phyloP scores from a whole-genome alignment of 345 rosid genomes.

The Geranium rotundifolium region DNA sequence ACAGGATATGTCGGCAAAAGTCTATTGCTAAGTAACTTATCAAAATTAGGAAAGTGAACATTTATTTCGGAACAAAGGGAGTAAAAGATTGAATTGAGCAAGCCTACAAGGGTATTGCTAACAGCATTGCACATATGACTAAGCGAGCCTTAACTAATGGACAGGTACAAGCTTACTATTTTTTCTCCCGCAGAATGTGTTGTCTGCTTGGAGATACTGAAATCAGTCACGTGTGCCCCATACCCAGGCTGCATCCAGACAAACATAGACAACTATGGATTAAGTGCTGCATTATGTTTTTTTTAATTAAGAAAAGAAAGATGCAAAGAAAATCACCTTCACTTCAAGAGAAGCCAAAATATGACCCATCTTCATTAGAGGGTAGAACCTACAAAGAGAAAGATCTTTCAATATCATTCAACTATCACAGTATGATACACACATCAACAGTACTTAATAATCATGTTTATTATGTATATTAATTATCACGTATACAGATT shows the following conservation, averaged over 20 bases:
- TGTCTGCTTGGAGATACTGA: constrained; percentile 45
- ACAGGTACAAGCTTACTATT: constrained; percentile 36
- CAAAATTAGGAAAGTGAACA: too few species aligned
- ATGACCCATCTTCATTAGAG: constrained; percentile 57
- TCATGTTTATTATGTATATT: too few species aligned
- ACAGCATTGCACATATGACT: too few species aligned
- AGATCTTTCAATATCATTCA: background rate
- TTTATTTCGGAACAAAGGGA: too few species aligned
- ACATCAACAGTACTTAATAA: too few species aligned
- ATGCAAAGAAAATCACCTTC: constrained; percentile 34
- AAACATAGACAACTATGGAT: constrained; percentile 3
- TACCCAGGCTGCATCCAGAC: constrained; percentile 54
- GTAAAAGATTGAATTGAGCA: too few species aligned
- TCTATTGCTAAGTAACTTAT: too few species aligned
- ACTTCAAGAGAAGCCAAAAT: constrained; percentile 56
- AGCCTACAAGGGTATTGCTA: too few species aligned
- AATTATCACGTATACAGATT: too few species aligned
- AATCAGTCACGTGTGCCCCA: constrained; percentile 43
- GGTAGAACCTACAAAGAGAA: constrained; percentile 52
- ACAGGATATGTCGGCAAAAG: too few species aligned
- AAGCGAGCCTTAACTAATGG: too few species aligned
- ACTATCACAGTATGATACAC: background rate
- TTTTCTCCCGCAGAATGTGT: constrained; percentile 35
- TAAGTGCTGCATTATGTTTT: background rate
- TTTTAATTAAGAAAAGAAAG: constrained; percentile 2